Base-by-base conservation (phyloP, 352 stramenopile species). In the Phytophthora tentaculata region DNA sequence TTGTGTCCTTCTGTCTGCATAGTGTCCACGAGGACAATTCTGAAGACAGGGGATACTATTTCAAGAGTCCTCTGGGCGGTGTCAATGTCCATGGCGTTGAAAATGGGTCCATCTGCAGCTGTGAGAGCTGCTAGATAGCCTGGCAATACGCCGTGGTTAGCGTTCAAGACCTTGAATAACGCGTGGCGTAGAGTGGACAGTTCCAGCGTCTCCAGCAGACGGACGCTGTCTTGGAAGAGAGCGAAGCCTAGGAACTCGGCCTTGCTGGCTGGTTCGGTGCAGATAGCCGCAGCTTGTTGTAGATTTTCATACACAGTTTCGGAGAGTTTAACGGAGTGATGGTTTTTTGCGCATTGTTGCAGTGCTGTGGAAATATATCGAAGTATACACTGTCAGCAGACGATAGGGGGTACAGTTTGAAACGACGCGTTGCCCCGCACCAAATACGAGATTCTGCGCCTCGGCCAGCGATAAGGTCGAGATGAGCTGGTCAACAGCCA, bases 181-280 rank as follows among this genome's bases (percentile, higher is more conserved):
- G 35, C 16, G 58, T 26, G 13, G 48, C 50, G 23, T 17, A 55
- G 22, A 19, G 20, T 58, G 28, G 50, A 60, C 37, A 37, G 6
- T 66, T 60, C n/a, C 24, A 58, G 39, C 41, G 63, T 69, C 20
- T 58, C 48, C 0, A 69, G 23, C 16, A 60, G 16, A 1, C 60
- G 17, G 26, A 81, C 52, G 37, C 77, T 70, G n/a, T 69, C 56
- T 26, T 78, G 45, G 0, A 84, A 37, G 10, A 92, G 51, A 35
- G 64, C 59, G 29, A 80, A 81, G 20, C 80, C 81, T 2, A 92
- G 62, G 41, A 73, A 81, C 56, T 81, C 70, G 5, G 76, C 80
- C 68, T 92, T 92, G 61, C 61, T 73, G 6, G 47, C 51, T 20
- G 84, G 80, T 26, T 79, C 56, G 2, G 58, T 56, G 63, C 84